Percentiles rank a stretch among this genome's conserved stretches.
These are phyloP conservation scores for Mortierella sp. DNA, from an alignment of 371 early-diverging fungal genomes.

Conservation along the genomic window DNA sequence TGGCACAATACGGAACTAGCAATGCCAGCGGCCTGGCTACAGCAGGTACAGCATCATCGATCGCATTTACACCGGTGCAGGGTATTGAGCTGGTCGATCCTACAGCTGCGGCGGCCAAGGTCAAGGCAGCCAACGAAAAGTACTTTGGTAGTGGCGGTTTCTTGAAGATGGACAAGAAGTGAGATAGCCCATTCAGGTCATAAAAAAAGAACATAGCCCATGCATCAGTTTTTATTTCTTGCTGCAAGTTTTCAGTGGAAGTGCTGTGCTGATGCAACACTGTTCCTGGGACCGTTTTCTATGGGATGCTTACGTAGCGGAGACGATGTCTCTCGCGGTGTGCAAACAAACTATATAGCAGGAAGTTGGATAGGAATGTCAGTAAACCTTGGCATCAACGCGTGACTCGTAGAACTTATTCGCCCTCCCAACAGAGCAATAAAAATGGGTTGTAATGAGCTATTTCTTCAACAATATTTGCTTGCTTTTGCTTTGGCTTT, in stretches of 20 bases:
- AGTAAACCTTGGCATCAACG: no score
- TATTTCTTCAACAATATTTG: no score
- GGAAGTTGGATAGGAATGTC: no score
- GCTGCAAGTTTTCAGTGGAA: no score
- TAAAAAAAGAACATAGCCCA: no score
- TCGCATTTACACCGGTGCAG: conserved; percentile 96
- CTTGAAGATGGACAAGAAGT: conserved; percentile 64
- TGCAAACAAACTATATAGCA: conserved; percentile 27
- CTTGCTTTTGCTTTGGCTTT: no score
- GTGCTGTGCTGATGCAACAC: no score
- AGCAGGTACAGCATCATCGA: conserved; percentile 90
- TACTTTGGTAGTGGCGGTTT: conserved; percentile 86
- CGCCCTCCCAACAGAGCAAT: no score
- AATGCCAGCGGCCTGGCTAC: conserved; percentile 47
- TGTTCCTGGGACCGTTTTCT: no score
- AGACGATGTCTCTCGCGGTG: conserved; percentile 32
- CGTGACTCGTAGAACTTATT: no score
- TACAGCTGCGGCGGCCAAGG: conserved; percentile 72
- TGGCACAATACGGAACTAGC: conserved; percentile 47
- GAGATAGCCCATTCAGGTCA: neutral
- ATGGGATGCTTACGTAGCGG: conserved; percentile 41
- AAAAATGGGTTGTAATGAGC: no score
- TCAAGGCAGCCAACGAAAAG: conserved; percentile 77
- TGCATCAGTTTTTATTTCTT: no score
- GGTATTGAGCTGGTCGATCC: conserved; percentile 96